Evolutionary conservation across 768 basidiomycete species (phyloP), one percentile per base, ranked within the genome.

Genomic region (Termitomyces sp.): DNA sequence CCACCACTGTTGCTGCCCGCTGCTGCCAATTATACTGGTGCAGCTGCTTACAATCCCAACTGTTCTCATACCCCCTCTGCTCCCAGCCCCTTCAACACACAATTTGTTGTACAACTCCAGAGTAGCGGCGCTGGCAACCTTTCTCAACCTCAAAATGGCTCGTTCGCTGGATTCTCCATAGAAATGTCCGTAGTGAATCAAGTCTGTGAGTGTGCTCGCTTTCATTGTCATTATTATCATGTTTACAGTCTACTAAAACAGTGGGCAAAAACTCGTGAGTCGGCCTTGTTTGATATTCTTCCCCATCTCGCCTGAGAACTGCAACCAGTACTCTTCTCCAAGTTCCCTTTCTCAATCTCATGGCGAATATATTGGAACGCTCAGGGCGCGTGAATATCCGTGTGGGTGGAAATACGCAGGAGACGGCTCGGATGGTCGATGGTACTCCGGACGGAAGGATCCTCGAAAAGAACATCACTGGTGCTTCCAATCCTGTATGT

Each of bases 331-430:
- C 77, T 2, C 66, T 75, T 24, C 61, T 83, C 17, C 74, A 79
- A 46, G 77, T 85, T 38, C 78, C 84, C 0, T 90, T 91, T 71
- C 77, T 91, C n/a, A 92, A 93, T 65, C 74, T 91, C 30, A 81
- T 93, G 76, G 75, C 81, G 5, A 87, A 88, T 58, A 72, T 93
- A n/a, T 74, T 74, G 46, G 74, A 80, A 60, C 77, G 90, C 26
- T 79, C 80, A 3, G 88, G 88, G 2, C 63, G 68, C 1, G 81
- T 89, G 7, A 69, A 77, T 12, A 68, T 91, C n/a, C 81, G 90
- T 49, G 74, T 92, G 1, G 90, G 90, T 24, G 90, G 90, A 45
- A 92, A 92, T 68, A 84, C 86, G 0, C 90, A 92, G 64, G 90
- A 93, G 53, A 78, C 73, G 2, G 85, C 83, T 9, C 64, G 69